Evolutionary conservation across 2,329 filamentous ascomycete species (phyloP).

Genomic region (Thermothelomyces thermophilus): DNA sequence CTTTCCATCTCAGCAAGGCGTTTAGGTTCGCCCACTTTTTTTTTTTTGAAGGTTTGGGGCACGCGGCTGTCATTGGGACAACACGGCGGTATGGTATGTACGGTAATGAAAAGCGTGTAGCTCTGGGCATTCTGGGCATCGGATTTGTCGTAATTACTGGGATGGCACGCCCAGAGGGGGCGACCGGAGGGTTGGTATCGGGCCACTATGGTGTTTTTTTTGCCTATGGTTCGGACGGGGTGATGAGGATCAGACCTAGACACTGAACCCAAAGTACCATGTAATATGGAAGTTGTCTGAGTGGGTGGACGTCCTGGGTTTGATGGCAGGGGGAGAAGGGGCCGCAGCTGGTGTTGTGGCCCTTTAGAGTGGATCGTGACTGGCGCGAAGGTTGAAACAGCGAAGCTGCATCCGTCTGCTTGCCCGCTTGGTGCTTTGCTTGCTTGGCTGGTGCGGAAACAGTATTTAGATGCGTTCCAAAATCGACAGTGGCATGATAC

Average conservation of each 20-base stretch:
- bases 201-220: neutral
- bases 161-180: neutral
- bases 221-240: too few relatives aligned
- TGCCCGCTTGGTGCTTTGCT: neutral
- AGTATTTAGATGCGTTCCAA: neutral
- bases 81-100: too few relatives aligned
- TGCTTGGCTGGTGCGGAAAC: neutral
- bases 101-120: too few relatives aligned
- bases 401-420: neutral
- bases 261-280: too few relatives aligned
- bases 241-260: too few relatives aligned
- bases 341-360: too few relatives aligned
- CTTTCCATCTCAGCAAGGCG: constrained; percentile 12
- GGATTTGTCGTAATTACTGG: neutral
- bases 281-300: too few relatives aligned
- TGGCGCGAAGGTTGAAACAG: too few relatives aligned
- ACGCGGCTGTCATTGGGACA: neutral
- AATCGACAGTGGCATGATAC: constrained; percentile 6
- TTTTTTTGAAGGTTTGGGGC: neutral
- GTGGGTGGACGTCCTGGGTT: neutral
- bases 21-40: constrained; percentile 9
- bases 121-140: neutral
- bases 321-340: too few relatives aligned
- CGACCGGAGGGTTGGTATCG: neutral
- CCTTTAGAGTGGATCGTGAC: too few relatives aligned